phyloP scores from a whole-genome alignment of 75 land plant species.

The Picea sitchensis region DNA sequence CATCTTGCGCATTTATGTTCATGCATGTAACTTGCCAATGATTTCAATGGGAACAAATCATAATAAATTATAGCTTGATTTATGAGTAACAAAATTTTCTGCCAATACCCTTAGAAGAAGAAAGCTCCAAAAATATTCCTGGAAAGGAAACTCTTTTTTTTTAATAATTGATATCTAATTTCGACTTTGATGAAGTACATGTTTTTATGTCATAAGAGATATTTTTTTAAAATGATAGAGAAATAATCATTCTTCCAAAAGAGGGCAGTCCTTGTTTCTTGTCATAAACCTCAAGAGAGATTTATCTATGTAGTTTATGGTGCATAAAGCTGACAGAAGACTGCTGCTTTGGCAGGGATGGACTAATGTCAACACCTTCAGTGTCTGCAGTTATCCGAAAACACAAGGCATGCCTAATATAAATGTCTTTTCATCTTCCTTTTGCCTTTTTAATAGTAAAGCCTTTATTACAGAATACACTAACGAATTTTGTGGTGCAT shows the following conservation, averaged over 20 bases:
- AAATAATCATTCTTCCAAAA: neutral
- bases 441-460: neutral
- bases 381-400: slow-evolving; percentile 95
- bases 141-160: neutral
- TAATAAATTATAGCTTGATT: too few species aligned
- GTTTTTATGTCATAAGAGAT: neutral
- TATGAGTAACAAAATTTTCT: too few species aligned
- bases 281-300: neutral
- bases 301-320: neutral
- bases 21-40: too few species aligned
- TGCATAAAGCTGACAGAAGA: neutral
- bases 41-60: too few species aligned
- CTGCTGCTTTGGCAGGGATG: slow-evolving; percentile 58
- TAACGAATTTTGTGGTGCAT: neutral
- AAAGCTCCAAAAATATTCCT: neutral
- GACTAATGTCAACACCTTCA: slow-evolving; percentile 95
- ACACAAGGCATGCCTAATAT: slow-evolving; percentile 42
- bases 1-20: too few species aligned
- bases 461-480: neutral
- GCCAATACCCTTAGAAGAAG: neutral
- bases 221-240: neutral
- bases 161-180: too few species aligned
- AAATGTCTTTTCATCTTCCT: neutral
- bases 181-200: too few species aligned
- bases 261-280: neutral